Evolutionary conservation across 225 moss, liverwort and hornwort species (phyloP).

Genomic region (Antitrichia curtipendula): DNA sequence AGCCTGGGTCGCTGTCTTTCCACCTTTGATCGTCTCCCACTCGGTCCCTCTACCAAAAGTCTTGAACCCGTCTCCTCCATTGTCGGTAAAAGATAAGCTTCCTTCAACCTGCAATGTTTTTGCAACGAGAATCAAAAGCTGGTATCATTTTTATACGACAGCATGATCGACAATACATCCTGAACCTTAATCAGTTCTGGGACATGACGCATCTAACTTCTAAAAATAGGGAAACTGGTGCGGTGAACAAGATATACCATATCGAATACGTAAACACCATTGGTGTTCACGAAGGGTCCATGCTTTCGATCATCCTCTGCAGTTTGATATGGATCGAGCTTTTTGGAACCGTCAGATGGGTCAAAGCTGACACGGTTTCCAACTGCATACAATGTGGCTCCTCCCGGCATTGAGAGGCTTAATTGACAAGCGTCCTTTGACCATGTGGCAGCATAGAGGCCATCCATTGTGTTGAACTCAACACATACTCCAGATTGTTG

Average conservation of each 20-base stretch:
- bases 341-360: constrained; percentile 63
- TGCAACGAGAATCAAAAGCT: neutral
- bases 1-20: constrained; percentile 18
- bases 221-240: neutral
- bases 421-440: constrained; percentile 48
- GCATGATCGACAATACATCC: neutral
- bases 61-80: constrained; percentile 51
- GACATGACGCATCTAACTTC: neutral
- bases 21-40: constrained; percentile 44
- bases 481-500: constrained; percentile 56
- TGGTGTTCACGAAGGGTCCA: constrained; percentile 58
- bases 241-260: constrained; percentile 29
- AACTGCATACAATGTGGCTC: constrained; percentile 42
- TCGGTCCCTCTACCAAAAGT: constrained; percentile 61
- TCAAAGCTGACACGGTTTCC: constrained; percentile 59
- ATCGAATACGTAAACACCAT: constrained; percentile 69
- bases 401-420: constrained; percentile 68
- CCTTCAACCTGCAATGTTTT: constrained; percentile 40
- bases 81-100: constrained; percentile 65
- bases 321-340: constrained; percentile 43
- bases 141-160: neutral
- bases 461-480: constrained; percentile 66
- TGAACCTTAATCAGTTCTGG: neutral
- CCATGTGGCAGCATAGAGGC: constrained; percentile 74
- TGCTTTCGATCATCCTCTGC: constrained; percentile 37